Percentiles rank a stretch among this genome's conserved stretches.
Evolutionary conservation across 331 rosid species (phyloP).

Genomic region (Phaseolus coccineus): DNA sequence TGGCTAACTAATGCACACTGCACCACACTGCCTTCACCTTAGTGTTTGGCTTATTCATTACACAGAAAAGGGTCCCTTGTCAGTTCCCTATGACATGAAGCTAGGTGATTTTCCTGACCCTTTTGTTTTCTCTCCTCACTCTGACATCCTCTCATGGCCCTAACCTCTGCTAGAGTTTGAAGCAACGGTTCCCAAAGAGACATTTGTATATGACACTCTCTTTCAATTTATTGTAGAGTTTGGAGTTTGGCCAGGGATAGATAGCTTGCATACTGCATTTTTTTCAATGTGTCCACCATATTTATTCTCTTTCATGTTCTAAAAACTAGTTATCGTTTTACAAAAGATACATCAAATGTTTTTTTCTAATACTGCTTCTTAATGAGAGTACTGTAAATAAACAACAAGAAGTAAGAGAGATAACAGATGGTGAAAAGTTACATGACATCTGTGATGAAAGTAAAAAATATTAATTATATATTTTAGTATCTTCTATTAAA

Average conservation of each 20-base stretch:
- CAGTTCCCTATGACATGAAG: conserved; percentile 31
- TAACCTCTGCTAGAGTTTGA: neutral
- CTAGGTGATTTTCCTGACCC: conserved; percentile 36
- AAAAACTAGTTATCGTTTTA: no score
- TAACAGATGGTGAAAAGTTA: no score
- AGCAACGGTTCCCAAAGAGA: conserved; percentile 33
- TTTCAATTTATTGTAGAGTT: conserved; percentile 2
- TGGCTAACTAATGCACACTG: conserved; percentile 35
- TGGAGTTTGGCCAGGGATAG: neutral
- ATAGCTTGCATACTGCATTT: neutral
- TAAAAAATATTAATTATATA: no score
- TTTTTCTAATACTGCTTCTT: no score
- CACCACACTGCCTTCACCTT: conserved; percentile 21
- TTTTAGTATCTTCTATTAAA: no score
- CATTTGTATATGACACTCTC: neutral
- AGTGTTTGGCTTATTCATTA: conserved; percentile 32
- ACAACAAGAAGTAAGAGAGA: no score
- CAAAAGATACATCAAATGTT: no score
- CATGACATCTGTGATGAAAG: no score
- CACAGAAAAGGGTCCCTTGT: conserved; percentile 39
- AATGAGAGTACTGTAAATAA: no score
- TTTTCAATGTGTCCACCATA: neutral
- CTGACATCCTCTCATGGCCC: conserved; percentile 43
- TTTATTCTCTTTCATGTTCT: no score
- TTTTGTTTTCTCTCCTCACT: conserved; percentile 39